Evolutionary conservation across 345 rosid genomes (phyloP), one percentile per base, ranked within the genome.

Genomic region (Hevea brasiliensis): DNA sequence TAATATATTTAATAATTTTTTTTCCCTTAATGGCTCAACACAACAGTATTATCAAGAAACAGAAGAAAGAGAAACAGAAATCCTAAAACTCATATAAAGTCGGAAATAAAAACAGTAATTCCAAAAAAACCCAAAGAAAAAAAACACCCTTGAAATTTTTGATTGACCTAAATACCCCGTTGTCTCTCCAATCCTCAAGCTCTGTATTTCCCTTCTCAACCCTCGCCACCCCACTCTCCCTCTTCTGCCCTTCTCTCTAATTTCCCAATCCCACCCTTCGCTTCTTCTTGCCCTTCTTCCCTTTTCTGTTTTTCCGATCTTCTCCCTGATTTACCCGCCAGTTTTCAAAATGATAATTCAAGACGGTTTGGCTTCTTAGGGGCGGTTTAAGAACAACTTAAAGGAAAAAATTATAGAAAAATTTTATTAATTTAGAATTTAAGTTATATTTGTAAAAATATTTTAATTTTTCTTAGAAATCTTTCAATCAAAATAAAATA

Each of bases 291-390:
- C 70, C 53, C 74, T 54, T 64, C 61, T 55, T 24, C 8, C 54
- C 41, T n/a, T n/a, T n/a, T 57, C 35, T 45, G 23, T 55, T 10
- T 70, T 73, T 40, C 79, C 79, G 79, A 76, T 76, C 79, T 70
- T 68, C 79, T 76, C 79, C 78, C 58, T 60, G 47, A n/a, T 23
- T 69, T 76, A 69, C 74, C 79, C 79, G 74, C 79, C 79, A 41
- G 1, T 69, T 75, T 75, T 75, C 63, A n/a, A n/a, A n/a, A n/a
- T n/a, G n/a, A n/a, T n/a, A n/a, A n/a, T n/a, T n/a, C n/a, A n/a
- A n/a, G n/a, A n/a, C n/a, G n/a, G n/a, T n/a, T n/a, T n/a, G n/a
- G n/a, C n/a, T n/a, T n/a, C n/a, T n/a, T n/a, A n/a, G n/a, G n/a
- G n/a, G n/a, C n/a, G n/a, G n/a, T n/a, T n/a, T n/a, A n/a, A n/a